Evolutionary conservation across 1,139 yeast genomes (phyloP), one percentile per base, ranked within the genome.

Genomic region (Scheffersomyces insectosa): DNA sequence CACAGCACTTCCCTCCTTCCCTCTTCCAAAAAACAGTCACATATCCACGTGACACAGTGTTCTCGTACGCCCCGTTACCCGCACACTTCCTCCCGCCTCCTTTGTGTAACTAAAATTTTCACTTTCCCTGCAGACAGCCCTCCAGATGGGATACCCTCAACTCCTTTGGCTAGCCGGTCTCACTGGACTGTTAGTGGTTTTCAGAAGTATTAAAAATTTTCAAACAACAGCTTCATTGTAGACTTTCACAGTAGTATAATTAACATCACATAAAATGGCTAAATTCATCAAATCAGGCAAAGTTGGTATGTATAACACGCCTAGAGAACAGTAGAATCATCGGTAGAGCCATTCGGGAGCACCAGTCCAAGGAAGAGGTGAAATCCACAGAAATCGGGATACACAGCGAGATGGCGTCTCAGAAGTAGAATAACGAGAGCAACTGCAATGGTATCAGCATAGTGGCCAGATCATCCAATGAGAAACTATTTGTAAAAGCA

Each of bases 201-300:
- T 14, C 23, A 45, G 43, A 41, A 36, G 36, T 46, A 33, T 45
- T 50, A 50, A 51, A 51, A 51, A 44, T 51, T 50, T 51, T 49
- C 53, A 47, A 45, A 37, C 42, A 14, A 31, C 34, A 15, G 23
- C 15, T 31, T 31, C 20, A 9, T 31, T 20, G 20, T 20, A 14
- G 34, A 14, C 11, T 14, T 31, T 14, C 23, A 15, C 20, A 14
- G 34, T 31, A 31, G 34, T 31, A 46, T 43, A 41, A 40, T 39
- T 43, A 50, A 44, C 52, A 50, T 47, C 60, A 55, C 52, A 48
- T 57, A 78, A 79, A 77, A 86, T 86, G 93, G 93, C 96, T 81
- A 91, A 91, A 81, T 91, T 91, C 86, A 85, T 91, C 82, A 91
- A 91, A 84, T 88, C 97, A 76, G 97, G 97, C 85, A 91, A 89